Percentiles rank a stretch among this genome's conserved stretches.
Conservation (phyloP, 1,284 basidiomycete species). For the Blastosporella zonata region DNA sequence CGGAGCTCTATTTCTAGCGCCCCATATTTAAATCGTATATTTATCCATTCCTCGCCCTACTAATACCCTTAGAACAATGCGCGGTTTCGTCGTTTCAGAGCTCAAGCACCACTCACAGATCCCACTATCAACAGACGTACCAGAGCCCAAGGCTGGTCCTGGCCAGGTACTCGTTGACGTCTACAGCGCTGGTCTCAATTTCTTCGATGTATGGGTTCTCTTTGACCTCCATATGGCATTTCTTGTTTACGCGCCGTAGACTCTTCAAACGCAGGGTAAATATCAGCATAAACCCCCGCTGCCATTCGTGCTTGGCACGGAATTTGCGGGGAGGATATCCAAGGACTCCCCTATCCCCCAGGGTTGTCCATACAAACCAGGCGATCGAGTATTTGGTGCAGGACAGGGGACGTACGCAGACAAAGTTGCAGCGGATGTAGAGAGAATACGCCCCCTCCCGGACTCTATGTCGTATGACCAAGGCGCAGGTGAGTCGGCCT, state of each 20-base stretch:
- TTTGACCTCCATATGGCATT: constrained; percentile 76
- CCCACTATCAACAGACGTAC: constrained; percentile 50
- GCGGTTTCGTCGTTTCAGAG: constrained; percentile 73
- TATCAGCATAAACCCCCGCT: constrained; percentile 82
- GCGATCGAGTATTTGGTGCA: constrained; percentile 90
- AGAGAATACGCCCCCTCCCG: constrained; percentile 36
- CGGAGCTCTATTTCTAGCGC: not conserved
- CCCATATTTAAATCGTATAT: not conserved
- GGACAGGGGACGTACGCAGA: constrained; percentile 81
- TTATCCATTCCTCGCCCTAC: not conserved
- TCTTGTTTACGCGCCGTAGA: constrained; percentile 38
- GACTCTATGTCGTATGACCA: constrained; percentile 35
- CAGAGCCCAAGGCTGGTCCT: constrained; percentile 52
- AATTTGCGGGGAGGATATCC: constrained; percentile 84
- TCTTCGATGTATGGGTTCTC: constrained; percentile 68
- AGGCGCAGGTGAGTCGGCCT: constrained; percentile 33
- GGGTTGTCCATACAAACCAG: constrained; percentile 77
- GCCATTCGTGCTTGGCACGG: constrained; percentile 81
- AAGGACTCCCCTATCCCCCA: constrained; percentile 75
- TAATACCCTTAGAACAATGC: constrained; percentile 47
- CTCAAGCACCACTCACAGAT: constrained; percentile 76
- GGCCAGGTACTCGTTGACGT: constrained; percentile 81
- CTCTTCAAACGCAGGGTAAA: constrained; percentile 84
- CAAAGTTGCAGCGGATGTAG: constrained; percentile 54
- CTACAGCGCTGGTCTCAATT: constrained; percentile 75